Base-by-base conservation (phyloP, 805 yeast species). In the Pichia kluyveri region DNA sequence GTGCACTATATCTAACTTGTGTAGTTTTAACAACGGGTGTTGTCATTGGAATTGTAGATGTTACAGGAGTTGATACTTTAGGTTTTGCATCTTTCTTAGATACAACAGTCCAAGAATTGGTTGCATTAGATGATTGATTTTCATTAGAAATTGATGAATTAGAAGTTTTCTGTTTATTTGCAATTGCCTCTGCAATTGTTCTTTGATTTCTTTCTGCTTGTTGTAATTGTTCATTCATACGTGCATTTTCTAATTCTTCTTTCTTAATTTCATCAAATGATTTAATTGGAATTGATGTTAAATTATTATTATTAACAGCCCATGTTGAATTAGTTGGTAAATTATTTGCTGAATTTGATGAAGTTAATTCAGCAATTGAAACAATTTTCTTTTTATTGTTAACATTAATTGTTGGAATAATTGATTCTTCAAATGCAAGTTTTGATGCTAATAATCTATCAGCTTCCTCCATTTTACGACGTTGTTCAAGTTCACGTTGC, bases 191-290 rank as follows among this genome's bases (percentile, higher is more conserved):
- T 38, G 60, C 57, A 26, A 60, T 65, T 7, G 64, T 34, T 39
- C 52, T 49, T 37, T 50, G 53, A 30, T 46, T 47, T 36, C 47
- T 45, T 7, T 54, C 53, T 27, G 58, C 53, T 38, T 58, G 60
- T 26, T 54, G 52, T 38, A 57, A 63, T 26, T 60, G 31, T 53
- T 52, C 32, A 48, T 57, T 43, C 32, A 41, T 32, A 36, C 62
- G 65, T 8, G 63, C 57, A 6, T 56, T 43, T 26, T 56, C 56
- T 8, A 63, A 53, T 60, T 79, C 83, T 62, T 80, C 86, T 50
- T 65, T 72, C 58, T 79, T 83, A 51, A 81, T 80, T 47, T 81
- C 85, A 12, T 78, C 80, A 47, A 81, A 67, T 0, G 83, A 71
- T 59, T 75, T 76, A 34, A 65, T 62, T 23, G 58, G 53, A 19